Conservation (phyloP, 2,329 filamentous ascomycete species). For the Colletotrichum ledebouriae region DNA sequence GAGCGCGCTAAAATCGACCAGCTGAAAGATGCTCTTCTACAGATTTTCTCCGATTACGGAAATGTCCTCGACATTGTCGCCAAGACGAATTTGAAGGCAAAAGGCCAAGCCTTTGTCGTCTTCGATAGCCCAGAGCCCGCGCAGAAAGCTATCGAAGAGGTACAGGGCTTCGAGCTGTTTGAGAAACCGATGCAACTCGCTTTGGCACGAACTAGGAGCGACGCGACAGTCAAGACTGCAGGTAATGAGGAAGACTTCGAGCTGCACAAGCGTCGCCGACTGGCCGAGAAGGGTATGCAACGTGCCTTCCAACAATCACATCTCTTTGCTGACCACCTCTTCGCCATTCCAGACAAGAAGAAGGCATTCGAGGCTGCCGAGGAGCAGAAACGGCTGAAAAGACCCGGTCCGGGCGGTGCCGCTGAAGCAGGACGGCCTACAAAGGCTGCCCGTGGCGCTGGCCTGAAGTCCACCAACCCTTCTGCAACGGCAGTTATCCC, state of each 20-base stretch:
- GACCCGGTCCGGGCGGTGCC: conserved; percentile 59
- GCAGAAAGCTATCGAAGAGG: conserved; percentile 83
- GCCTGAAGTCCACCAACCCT: conserved; percentile 81
- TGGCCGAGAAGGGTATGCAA: conserved; percentile 87
- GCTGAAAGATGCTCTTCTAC: conserved; percentile 78
- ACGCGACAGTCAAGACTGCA: conserved; percentile 83
- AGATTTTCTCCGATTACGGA: conserved; percentile 91
- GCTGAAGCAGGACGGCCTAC: conserved; percentile 69
- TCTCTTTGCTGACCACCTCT: background rate
- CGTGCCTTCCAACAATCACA: conserved; percentile 7
- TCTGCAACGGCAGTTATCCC: conserved; percentile 81
- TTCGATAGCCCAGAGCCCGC: conserved; percentile 88
- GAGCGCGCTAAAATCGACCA: conserved; percentile 88
- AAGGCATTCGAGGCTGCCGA: conserved; percentile 86
- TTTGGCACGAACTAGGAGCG: conserved; percentile 85
- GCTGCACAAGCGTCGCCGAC: conserved; percentile 82
- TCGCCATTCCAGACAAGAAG: conserved; percentile 69
- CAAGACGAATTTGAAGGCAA: conserved; percentile 90
- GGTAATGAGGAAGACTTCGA: conserved; percentile 88
- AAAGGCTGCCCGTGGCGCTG: conserved; percentile 78
- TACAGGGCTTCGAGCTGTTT: conserved; percentile 93
- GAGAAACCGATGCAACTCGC: conserved; percentile 90
- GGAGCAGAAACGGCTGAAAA: conserved; percentile 82
- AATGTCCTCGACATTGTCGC: conserved; percentile 86
- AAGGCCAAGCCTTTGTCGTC: conserved; percentile 95